Base-by-base conservation (phyloP, 2,329 filamentous ascomycete species). In the Colletotrichum lini region DNA sequence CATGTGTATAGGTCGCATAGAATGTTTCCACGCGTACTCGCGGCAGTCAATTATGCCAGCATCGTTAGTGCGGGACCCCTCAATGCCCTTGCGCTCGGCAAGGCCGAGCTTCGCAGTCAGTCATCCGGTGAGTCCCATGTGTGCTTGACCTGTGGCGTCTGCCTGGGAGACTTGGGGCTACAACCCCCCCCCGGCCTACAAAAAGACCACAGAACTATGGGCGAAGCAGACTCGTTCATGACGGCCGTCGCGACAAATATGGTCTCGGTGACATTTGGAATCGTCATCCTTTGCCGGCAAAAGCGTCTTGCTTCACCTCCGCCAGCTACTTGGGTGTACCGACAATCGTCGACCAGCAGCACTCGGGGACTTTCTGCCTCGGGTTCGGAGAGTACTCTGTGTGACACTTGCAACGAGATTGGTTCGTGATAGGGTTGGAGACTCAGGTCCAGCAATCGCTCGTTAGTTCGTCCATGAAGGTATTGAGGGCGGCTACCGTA, bases 111-210 rank as follows among this genome's bases (percentile, higher is more conserved):
- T 23, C 13, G 47, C n/a, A 50, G 10, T 13, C 9, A 7, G 10
- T 12, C 13, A 12, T 50, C 47, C 18, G 21, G 18, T 13, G 12
- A 23, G 26, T 26, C 26, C 26, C 26, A 26, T 26, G 26, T 26
- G 26, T 26, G 56, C 42, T 47, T 21, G 44, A n/a, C 40, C 30
- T 57, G 35, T 59, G 59, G 52, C 38, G 54, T 65, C 61, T 65
- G 52, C 45, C 59, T 65, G 45, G 26, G 38, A 59, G 61, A 38
- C 60, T 54, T 59, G 30, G 30, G 26, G 21, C n/a, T 12, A 49
- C 23, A 23, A 53, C 26, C 26, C 26, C 26, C 23, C 23, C 26
- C 26, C 18, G 15, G 40, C 30, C 44, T 57, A 18, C 6, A 0
- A 12, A 38, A 38, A 4, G 26, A 26, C 26, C 26, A 26, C 26